Conservation (phyloP, 371 early-diverging fungal species). For the Mucor lusitanicus region DNA sequence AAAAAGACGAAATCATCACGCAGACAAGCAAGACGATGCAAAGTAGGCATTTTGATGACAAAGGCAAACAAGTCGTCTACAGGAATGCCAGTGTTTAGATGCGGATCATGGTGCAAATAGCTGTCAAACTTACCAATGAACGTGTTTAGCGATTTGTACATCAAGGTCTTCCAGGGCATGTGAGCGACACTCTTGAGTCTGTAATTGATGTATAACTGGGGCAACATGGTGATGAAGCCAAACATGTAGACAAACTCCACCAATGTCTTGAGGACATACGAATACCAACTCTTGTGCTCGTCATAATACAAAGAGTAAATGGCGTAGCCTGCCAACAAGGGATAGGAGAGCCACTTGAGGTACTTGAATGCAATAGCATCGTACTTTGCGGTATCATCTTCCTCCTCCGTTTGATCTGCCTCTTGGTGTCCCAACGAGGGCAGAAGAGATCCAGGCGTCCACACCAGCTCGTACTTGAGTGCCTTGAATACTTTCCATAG, state of each 20-base stretch:
- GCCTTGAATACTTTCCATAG: conserved; percentile 92
- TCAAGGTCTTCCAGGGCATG: conserved; percentile 93
- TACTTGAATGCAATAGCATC: conserved; percentile 91
- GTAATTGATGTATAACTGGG: conserved; percentile 93
- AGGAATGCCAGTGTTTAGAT: neutral
- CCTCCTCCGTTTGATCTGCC: conserved; percentile 60
- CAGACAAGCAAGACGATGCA: conserved; percentile 92
- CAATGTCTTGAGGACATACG: conserved; percentile 81
- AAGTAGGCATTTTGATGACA: conserved; percentile 92
- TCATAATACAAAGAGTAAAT: conserved; percentile 84
- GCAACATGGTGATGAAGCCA: conserved; percentile 93
- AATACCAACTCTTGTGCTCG: conserved; percentile 92
- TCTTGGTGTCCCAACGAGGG: conserved; percentile 38
- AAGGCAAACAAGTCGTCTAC: conserved; percentile 93
- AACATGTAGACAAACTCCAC: conserved; percentile 87
- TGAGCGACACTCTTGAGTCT: conserved; percentile 84
- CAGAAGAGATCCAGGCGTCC: conserved; percentile 44
- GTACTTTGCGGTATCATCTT: conserved; percentile 81
- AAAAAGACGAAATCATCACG: conserved; percentile 90
- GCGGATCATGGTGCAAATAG: neutral
- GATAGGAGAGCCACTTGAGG: conserved; percentile 78
- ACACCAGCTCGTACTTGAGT: conserved; percentile 62
- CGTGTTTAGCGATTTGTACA: conserved; percentile 94
- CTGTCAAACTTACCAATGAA: conserved; percentile 61
- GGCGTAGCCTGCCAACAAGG: conserved; percentile 80